Base-by-base conservation (phyloP, 1,284 basidiomycete species). In the Athelia sp. region DNA sequence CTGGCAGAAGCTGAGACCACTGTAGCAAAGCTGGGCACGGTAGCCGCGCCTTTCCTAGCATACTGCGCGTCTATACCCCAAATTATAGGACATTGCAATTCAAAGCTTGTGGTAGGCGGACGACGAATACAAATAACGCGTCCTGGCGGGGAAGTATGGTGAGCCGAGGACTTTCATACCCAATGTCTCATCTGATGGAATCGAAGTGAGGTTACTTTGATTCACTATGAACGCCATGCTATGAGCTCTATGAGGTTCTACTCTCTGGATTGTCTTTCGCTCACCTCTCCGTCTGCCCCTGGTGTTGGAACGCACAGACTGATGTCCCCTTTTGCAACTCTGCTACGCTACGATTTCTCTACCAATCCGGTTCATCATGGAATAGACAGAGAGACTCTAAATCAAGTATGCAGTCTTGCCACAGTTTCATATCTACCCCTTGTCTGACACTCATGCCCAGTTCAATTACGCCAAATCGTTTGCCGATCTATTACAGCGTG, bases 181-280 rank as follows among this genome's bases (percentile, higher is more conserved):
- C 13, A 13, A 13, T 13, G 13, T 29, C 13, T 29, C 26, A 29
- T 49, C 55, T 59, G 50, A 26, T 44, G 24, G 10, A 21, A 3
- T 10, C 34, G 18, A 19, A 62, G 54, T 32, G 53, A 64, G 3
- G 61, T 77, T 34, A 65, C 82, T 35, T 68, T 77, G 35, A 65
- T 82, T 35, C 68, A 72, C 50, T 87, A 85, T 56, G 58, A 63
- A 36, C 71, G 75, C 32, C 81, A 83, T 48, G 55, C 68, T 1
- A 59, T 67, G 17, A 60, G 65, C 3, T 75, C 76, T 10, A 64
- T 84, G 51, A 73, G 82, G 21, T 83, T 81, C 53, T 81, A 84
- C 56, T 67, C 76, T 1, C 62, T 84, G 21, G 67, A 73, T 32
- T 58, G 63, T 31, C 66, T 72, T 21, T 63, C 58, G 13, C 63